Percentiles rank a stretch among this genome's conserved stretches.
Conservation (phyloP, 2,329 filamentous ascomycete species). For the Aureobasidium sp. region DNA sequence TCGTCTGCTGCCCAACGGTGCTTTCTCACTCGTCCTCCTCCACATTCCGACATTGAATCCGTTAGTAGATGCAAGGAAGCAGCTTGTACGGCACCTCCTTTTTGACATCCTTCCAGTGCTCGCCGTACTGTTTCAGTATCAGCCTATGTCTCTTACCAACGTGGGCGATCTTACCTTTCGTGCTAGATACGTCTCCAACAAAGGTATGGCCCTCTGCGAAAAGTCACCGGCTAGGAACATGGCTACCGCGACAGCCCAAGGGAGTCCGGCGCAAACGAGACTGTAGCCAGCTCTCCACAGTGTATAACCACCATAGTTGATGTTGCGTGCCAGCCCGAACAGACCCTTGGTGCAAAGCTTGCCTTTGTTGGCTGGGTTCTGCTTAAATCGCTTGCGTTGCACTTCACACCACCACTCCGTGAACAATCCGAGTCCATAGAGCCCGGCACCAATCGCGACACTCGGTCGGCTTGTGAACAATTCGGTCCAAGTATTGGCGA, state of each 20-base stretch:
- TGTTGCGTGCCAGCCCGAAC: conserved; percentile 20
- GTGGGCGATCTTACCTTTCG: conserved; percentile 17
- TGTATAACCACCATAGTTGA: conserved; percentile 24
- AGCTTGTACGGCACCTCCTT: conserved; percentile 22
- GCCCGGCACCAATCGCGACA: conserved; percentile 16
- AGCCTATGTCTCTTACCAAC: neutral
- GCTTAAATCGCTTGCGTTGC: conserved; percentile 22
- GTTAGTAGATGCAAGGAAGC: conserved; percentile 21
- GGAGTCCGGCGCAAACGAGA: conserved; percentile 20
- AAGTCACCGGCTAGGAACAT: conserved; percentile 21
- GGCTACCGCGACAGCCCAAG: conserved; percentile 16
- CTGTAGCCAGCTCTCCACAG: conserved; percentile 21
- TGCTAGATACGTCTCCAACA: conserved; percentile 22
- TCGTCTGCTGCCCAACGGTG: neutral
- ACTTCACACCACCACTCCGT: conserved; percentile 23
- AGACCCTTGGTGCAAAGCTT: conserved; percentile 21
- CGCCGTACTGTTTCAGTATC: conserved; percentile 18
- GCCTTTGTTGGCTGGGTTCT: conserved; percentile 19
- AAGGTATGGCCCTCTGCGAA: conserved; percentile 20
- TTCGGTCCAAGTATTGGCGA: conserved; percentile 8
- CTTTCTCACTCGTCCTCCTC: neutral
- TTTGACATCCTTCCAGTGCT: conserved; percentile 20
- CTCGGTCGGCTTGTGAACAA: conserved; percentile 12
- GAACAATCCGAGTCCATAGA: conserved; percentile 19
- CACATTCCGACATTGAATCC: neutral